Evolutionary conservation across 2,329 filamentous ascomycete species (phyloP), one percentile per base, ranked within the genome.

Genomic region (Fusarium coicis): DNA sequence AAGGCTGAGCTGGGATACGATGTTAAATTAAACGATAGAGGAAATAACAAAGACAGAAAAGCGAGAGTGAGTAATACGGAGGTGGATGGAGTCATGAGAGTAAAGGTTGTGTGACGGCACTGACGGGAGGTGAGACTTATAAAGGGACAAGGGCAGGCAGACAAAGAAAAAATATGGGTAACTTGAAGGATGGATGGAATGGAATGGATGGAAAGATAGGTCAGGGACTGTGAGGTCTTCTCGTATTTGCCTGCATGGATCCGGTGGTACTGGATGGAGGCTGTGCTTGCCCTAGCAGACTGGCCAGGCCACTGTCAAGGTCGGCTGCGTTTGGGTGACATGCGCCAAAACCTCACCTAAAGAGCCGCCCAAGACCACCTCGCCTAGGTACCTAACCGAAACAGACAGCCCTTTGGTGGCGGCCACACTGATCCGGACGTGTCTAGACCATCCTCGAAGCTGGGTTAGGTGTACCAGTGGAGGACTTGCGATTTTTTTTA

Each of bases 131-230:
- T 61, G 63, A 71, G 54, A 54, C 59, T 70, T 72, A 59, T 62
- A 74, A 72, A 73, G 65, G 42, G 73, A 68, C 68, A 68, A 73
- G 72, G 72, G 52, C 65, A 54, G 52, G 37, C 61, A 59, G 58
- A 62, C 60, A 66, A 69, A 66, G 47, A 34, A 55, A 68, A 63
- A 46, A 67, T 28, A 44, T 49, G 54, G 59, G 54, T 30, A 32
- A 10, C 12, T 16, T 23, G 28, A 52, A 36, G n/a, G n/a, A 42
- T 19, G 26, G 52, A 66, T 44, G 70, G 70, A 67, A 71, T 64
- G 47, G 50, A 47, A 65, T 66, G 70, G 63, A 71, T 64, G 47
- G 50, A 47, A 65, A 63, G 49, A 69, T 53, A 66, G 66, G 66
- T 65, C 66, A 49, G 57, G 36, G 61, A 56, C 42, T 57, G 40